Base-by-base conservation (phyloP, 768 basidiomycete genomes). In the Lentinula aciculospora region DNA sequence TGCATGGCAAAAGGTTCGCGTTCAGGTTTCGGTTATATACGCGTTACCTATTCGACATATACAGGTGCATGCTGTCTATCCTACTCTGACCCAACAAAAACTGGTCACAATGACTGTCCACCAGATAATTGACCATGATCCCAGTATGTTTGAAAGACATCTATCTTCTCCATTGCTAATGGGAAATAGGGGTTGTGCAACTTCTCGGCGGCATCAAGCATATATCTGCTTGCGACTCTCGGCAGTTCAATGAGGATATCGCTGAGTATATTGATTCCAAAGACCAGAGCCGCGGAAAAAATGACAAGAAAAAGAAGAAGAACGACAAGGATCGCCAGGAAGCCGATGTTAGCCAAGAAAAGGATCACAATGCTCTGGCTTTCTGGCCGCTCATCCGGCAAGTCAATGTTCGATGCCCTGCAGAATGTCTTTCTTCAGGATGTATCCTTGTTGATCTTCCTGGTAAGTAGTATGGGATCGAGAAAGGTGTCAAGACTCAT, bases 221-320 rank as follows among this genome's bases (percentile, higher is more conserved):
- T 15, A 80, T 86, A 36, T 62, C 65, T 8, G 75, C 81, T 9
- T 72, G 68, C 25, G 73, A 83, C 63, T 82, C 83, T 4, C 78
- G 79, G 62, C 63, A 65, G 1, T 86, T 86, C 58, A 73, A 74
- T 0, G 72, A 76, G 62, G 77, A 82, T 62, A 83, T 86, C 37
- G 76, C 69, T n/a, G 81, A 80, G 60, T 86, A 84, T 60, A 83
- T 86, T 53, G 83, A 85, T 63, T 84, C 82, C 1, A 85, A 84
- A 64, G 81, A 86, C 58, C 81, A 80, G 59, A 81, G 79, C 55
- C 74, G 79, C 10, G 75, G 80, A 60, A 76, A 80, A 58, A 75
- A 78, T 58, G 71, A 71, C 50, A 66, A 72, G 55, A 70, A 72
- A 37, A 68, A 71, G 55, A 64, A 66, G 61, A 74, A 74, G 53